Evolutionary conservation across 768 basidiomycete genomes (phyloP).

Genomic region (Leccinum olivaceopallidum): DNA sequence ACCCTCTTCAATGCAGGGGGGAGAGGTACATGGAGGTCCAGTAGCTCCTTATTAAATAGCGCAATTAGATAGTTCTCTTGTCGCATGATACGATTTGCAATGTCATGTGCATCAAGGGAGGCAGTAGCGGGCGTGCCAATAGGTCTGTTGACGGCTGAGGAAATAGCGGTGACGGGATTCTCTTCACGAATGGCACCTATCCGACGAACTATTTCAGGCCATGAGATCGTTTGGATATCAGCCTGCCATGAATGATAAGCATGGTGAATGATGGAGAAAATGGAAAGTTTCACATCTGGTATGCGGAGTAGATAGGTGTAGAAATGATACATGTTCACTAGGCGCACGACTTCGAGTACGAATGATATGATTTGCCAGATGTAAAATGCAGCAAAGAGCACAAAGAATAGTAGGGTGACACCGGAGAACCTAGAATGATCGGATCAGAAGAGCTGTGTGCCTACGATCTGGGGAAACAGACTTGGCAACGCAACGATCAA

Average conservation of each 20-base stretch:
- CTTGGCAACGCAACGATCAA: slow-evolving; percentile 84
- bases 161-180: slow-evolving; percentile 89
- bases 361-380: slow-evolving; percentile 86
- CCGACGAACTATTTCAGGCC: slow-evolving; percentile 91
- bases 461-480: slow-evolving; percentile 36
- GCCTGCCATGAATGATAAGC: slow-evolving; percentile 52
- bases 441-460: slow-evolving; percentile 16
- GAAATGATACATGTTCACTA: slow-evolving; percentile 94
- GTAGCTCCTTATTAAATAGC: slow-evolving; percentile 93
- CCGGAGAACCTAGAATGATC: slow-evolving; percentile 67
- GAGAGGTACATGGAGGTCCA: slow-evolving; percentile 84
- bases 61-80: slow-evolving; percentile 99
- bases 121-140: slow-evolving; percentile 69
- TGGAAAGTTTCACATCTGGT: slow-evolving; percentile 70
- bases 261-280: neutral
- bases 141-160: slow-evolving; percentile 52
- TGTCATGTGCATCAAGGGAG: slow-evolving; percentile 95
- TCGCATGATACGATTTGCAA: slow-evolving; percentile 96
- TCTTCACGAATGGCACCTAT: slow-evolving; percentile 89
- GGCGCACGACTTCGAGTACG: slow-evolving; percentile 67
- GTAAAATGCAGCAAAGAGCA: slow-evolving; percentile 87
- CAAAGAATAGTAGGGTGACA: slow-evolving; percentile 78
- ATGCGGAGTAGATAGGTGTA: slow-evolving; percentile 93
- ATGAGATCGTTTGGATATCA: slow-evolving; percentile 97
- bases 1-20: slow-evolving; percentile 59